Evolutionary conservation across 2,329 filamentous ascomycete genomes (phyloP).

Genomic region (Ceratocystis cubensis): DNA sequence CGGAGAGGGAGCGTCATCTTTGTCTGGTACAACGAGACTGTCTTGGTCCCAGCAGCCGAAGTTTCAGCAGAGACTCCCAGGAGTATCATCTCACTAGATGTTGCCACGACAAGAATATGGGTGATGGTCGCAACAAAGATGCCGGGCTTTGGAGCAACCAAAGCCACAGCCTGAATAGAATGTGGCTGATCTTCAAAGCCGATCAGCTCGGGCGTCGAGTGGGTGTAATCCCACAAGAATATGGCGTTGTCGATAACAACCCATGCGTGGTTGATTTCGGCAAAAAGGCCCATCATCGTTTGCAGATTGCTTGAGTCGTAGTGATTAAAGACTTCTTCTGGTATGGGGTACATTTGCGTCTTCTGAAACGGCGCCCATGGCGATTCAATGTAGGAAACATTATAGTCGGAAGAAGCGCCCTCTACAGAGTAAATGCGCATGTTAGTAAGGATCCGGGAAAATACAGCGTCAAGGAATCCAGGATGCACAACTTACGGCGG

Average conservation of each 20-base stretch:
- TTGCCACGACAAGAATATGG: constrained; percentile 80
- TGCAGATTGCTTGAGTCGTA: constrained; percentile 78
- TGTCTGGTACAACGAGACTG: constrained; percentile 74
- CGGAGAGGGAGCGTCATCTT: constrained; percentile 69
- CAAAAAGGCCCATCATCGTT: constrained; percentile 91
- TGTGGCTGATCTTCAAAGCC: constrained; percentile 83
- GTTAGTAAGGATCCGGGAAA: constrained; percentile 19
- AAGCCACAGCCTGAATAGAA: constrained; percentile 79
- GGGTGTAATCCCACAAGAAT: constrained; percentile 95
- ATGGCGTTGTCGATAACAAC: constrained; percentile 89
- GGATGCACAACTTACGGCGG: constrained; percentile 50
- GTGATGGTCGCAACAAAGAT: constrained; percentile 82
- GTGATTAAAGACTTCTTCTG: constrained; percentile 82
- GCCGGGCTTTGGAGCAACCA: constrained; percentile 70
- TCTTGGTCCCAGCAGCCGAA: constrained; percentile 55
- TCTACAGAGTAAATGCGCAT: constrained; percentile 40
- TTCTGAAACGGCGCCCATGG: constrained; percentile 86
- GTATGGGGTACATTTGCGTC: constrained; percentile 75
- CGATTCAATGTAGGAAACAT: constrained; percentile 52
- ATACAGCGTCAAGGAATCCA: not conserved
- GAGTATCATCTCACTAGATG: constrained; percentile 69
- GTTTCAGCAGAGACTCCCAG: constrained; percentile 66
- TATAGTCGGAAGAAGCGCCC: constrained; percentile 85
- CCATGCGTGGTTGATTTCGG: constrained; percentile 90
- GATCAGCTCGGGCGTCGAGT: constrained; percentile 79